Base-by-base conservation (phyloP, 2,329 filamentous ascomycete species). In the Rhinocladiella mackenziei region DNA sequence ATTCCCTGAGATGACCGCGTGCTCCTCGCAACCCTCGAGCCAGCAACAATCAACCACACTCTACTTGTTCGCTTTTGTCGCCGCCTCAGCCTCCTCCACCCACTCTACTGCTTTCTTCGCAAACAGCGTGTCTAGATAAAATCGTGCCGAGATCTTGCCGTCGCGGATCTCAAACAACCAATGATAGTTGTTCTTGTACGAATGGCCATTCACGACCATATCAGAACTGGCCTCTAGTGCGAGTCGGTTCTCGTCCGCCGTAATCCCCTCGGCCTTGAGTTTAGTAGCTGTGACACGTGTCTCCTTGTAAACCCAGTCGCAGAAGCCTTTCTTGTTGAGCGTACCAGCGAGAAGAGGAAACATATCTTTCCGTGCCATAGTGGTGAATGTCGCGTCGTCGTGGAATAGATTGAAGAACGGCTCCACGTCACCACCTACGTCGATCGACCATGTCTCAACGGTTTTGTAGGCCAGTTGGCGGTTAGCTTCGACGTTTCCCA, bases 51-150 rank as follows among this genome's bases (percentile, higher is more conserved):
- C n/a, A n/a, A n/a, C n/a, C n/a, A n/a, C n/a, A n/a, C n/a, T n/a
- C n/a, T n/a, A n/a, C n/a, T n/a, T n/a, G n/a, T n/a, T n/a, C n/a
- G n/a, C n/a, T n/a, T n/a, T n/a, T n/a, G n/a, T n/a, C n/a, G n/a
- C 23, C 23, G 23, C 23, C 23, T 7, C 23, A 26, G 23, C 23
- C 23, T 38, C 35, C 8, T 25, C 35, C 25, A 38, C 19, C 35
- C 35, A 38, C 4, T 38, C 35, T 6, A 38, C 26, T 14, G 35
- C 35, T 9, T 28, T 14, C 35, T 38, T 38, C 14, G 35, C 35
- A n/a, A 38, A 29, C 5, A 38, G 35, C n/a, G 35, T 38, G 18
- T 38, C 35, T n/a, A 38, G 35, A n/a, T 38, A 38, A 22, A 38
- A 38, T 25, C 35, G 23, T 25, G 35, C 35, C 11, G 35, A 38